A percentile compares a stretch with the other conserved stretches of the same genome.
Conservation (phyloP, 331 rosid genomes). For the Ulmus americana region DNA sequence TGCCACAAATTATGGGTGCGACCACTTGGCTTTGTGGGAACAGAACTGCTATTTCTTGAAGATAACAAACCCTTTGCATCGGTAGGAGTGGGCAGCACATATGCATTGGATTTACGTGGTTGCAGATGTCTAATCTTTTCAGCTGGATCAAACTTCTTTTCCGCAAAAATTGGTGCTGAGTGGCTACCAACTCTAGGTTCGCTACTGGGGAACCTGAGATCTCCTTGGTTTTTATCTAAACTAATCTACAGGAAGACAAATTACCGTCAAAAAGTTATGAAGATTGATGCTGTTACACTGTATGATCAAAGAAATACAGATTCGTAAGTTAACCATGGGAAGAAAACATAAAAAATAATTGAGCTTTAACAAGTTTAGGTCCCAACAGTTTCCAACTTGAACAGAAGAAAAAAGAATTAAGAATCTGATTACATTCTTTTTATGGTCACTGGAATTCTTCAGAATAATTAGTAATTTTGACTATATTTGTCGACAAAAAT, state of each 20-base stretch:
- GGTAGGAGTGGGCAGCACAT: slow-evolving; percentile 77
- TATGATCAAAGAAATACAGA: neutral
- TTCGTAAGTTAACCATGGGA: neutral
- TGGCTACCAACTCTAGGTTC: slow-evolving; percentile 56
- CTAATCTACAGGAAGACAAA: slow-evolving; percentile 40
- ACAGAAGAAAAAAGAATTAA: neutral
- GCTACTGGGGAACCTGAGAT: slow-evolving; percentile 39
- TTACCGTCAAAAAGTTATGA: slow-evolving; percentile 12
- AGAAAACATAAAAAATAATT: neutral
- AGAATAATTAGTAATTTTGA: neutral
- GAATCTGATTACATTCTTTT: neutral
- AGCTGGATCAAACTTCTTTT: slow-evolving; percentile 76
- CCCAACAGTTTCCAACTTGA: neutral
- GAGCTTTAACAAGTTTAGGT: neutral
- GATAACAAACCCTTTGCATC: slow-evolving; percentile 42
- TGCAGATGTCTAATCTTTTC: slow-evolving; percentile 58
- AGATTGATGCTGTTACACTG: neutral
- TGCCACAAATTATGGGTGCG: slow-evolving; percentile 55
- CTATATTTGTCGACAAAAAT: neutral
- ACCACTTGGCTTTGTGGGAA: slow-evolving; percentile 46
- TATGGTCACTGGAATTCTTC: neutral
- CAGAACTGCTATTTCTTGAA: slow-evolving; percentile 37
- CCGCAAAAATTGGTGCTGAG: slow-evolving; percentile 78
- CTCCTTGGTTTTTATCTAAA: slow-evolving; percentile 55
- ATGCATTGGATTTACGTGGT: slow-evolving; percentile 49